Base-by-base conservation (phyloP, 345 rosid genomes). In the Aethionema arabicum region DNA sequence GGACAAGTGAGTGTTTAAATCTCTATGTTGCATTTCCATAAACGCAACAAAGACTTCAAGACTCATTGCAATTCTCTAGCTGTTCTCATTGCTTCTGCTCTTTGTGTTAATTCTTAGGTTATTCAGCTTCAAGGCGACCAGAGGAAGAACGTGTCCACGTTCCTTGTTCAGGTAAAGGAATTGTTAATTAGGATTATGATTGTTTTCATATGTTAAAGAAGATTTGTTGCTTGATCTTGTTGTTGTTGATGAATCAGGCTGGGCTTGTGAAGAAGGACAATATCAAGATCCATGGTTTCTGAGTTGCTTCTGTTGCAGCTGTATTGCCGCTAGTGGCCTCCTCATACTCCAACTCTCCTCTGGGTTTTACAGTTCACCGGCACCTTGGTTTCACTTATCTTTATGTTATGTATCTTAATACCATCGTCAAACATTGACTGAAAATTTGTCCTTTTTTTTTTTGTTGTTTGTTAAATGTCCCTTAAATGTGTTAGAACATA, bases 271-370 rank as follows among this genome's bases (percentile, higher is more conserved):
- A 91, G 88, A 88, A 88, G 87, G 95, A 91, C 6, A 85, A 79
- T 61, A 91, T 91, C 77, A 91, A 91, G 78, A 86, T 91, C 62
- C 96, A 91, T 74, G 98, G 98, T 76, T 91, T 91, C 70, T 88
- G 69, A 91, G 82, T 55, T 54, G 66, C 45, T 51, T 56, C 6
- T 36, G 43, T 12, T 61, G 8, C 51, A 15, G 43, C 10, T 61
- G 8, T 43, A 15, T 9, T 61, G 11, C 0, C 56, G 4, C 12
- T 43, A 59, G 29, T 21, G 27, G 27, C 27, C 27, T 1, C 27
- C 27, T 21, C 27, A 21, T 21, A 21, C 27, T 21, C 27, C 27
- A 21, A 21, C 27, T 21, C 27, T 21, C 27, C 27, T 21, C 27
- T 21, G 27, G 27, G 27, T 21, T 21, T 21, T 21, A 21, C 27